Conservation (phyloP, 306 rosid species). For the Pterocarpus santalinus region DNA sequence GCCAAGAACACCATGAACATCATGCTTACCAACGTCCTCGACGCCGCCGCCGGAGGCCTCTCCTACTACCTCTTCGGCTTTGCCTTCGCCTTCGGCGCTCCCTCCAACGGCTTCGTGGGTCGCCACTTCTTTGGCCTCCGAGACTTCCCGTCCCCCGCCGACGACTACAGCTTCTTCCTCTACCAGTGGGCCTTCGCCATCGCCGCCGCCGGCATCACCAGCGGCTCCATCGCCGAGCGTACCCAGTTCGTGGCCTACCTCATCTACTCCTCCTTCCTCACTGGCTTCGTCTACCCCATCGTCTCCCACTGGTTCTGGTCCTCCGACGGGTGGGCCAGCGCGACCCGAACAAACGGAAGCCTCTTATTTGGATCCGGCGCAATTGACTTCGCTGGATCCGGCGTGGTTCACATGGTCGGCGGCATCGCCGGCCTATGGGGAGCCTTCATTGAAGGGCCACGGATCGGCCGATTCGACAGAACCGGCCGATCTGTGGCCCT, state of each 20-base stretch:
- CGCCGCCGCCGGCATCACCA: slow-evolving; percentile 80
- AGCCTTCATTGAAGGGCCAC: slow-evolving; percentile 76
- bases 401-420: slow-evolving; percentile 87
- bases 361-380: slow-evolving; percentile 64
- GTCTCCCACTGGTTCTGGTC: slow-evolving; percentile 94
- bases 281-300: slow-evolving; percentile 78
- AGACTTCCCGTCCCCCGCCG: slow-evolving; percentile 44
- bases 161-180: slow-evolving; percentile 77
- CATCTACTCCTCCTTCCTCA: slow-evolving; percentile 73
- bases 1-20: slow-evolving; percentile 95
- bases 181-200: slow-evolving; percentile 96
- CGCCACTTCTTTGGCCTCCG: slow-evolving; percentile 75
- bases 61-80: slow-evolving; percentile 84
- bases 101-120: slow-evolving; percentile 85
- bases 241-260: slow-evolving; percentile 85
- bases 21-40: slow-evolving; percentile 94
- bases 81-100: slow-evolving; percentile 81
- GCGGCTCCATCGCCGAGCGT: slow-evolving; percentile 89
- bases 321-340: slow-evolving; percentile 76
- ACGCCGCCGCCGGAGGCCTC: slow-evolving; percentile 81
- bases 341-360: neutral
- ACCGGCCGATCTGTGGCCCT: slow-evolving; percentile 69
- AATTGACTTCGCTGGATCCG: slow-evolving; percentile 79
- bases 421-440: slow-evolving; percentile 89
- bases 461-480: slow-evolving; percentile 77